Base-by-base conservation (phyloP, 202 grass and related monocot genomes). In the Miscanthus sacchariflorus region DNA sequence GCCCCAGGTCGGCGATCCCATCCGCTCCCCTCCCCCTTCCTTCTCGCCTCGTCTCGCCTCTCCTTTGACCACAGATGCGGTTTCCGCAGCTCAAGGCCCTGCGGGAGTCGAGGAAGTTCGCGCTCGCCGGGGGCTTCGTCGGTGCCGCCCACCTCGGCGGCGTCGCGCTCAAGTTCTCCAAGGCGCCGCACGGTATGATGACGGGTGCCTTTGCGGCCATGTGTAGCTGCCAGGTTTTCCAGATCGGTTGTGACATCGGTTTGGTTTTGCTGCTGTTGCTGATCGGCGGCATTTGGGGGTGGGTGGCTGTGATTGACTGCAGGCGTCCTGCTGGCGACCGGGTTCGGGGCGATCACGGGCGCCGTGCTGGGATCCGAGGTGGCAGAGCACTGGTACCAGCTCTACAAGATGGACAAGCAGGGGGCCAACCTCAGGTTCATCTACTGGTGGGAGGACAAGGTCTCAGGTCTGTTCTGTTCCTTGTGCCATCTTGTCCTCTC, bases 401-500 rank as follows among this genome's bases (percentile, higher is more conserved):
- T 99, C 21, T 97, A 99, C 91, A 99, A 95, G 90, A 91, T 91
- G 83, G 97, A 99, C 88, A 97, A 93, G 91, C 90, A 91, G 79
- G 88, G 67, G 65, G 89, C 93, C 49, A 98, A 96, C 91, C 96
- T 98, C 25, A 92, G 96, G 64, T 99, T 99, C 85, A 92, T 99
- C 56, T 99, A 99, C 83, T 99, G 97, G 97, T 99, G 97, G 97
- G 97, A 99, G 89, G 94, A 99, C 84, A 99, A 99, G 93, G 93
- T 91, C 52, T 68, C 93, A 95, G 94, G 94, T 99, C 3, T 77
- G 83, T 86, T 88, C 58, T 63, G 21, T 23, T 10, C 58, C 15
- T 81, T 25, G 7, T 76, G 18, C 1, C 23, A 73, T 71, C 88
- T 30, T 52, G n/a, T 13, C 13, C 63, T 7, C 12, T 17, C 9